Conservation (phyloP, 2,329 filamentous ascomycete species). For the Coniochaeta pulveracea region DNA sequence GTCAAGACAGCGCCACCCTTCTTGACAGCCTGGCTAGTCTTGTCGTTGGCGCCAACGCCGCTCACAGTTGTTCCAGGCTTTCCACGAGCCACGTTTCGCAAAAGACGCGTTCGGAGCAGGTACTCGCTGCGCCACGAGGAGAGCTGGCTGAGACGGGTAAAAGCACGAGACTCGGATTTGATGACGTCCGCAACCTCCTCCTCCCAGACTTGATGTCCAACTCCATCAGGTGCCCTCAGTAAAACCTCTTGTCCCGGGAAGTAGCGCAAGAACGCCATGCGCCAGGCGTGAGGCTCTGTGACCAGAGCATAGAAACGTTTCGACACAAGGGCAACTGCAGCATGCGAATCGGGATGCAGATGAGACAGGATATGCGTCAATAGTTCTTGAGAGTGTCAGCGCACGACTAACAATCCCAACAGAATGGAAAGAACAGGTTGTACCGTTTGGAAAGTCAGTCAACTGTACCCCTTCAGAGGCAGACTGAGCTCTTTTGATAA, state of each 20-base stretch:
- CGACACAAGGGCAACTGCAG: constrained; percentile 74
- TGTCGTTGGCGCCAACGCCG: constrained; percentile 39
- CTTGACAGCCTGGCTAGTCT: constrained; percentile 42
- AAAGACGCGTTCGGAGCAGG: constrained; percentile 70
- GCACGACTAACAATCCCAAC: neutral
- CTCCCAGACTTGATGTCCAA: constrained; percentile 8
- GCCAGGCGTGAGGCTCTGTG: constrained; percentile 87
- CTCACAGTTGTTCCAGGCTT: constrained; percentile 54
- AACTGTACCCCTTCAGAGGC: constrained; percentile 30
- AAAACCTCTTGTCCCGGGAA: constrained; percentile 64
- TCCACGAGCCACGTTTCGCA: constrained; percentile 71
- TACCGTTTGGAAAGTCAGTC: constrained; percentile 73
- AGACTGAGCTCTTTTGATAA: constrained; percentile 34
- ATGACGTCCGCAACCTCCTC: constrained; percentile 41
- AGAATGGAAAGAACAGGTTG: constrained; percentile 17
- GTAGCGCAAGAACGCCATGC: constrained; percentile 80
- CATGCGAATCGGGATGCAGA: constrained; percentile 73
- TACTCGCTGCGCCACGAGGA: constrained; percentile 98
- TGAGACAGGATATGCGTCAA: constrained; percentile 86
- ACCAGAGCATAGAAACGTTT: constrained; percentile 78
- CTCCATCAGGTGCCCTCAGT: constrained; percentile 22
- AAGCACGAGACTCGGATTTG: constrained; percentile 64
- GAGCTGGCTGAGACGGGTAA: constrained; percentile 68
- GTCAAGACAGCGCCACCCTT: constrained; percentile 66
- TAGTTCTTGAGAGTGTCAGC: constrained; percentile 52